Evolutionary conservation across 2,329 filamentous ascomycete genomes (phyloP).

Genomic region (Cryoendolithus antarcticus): DNA sequence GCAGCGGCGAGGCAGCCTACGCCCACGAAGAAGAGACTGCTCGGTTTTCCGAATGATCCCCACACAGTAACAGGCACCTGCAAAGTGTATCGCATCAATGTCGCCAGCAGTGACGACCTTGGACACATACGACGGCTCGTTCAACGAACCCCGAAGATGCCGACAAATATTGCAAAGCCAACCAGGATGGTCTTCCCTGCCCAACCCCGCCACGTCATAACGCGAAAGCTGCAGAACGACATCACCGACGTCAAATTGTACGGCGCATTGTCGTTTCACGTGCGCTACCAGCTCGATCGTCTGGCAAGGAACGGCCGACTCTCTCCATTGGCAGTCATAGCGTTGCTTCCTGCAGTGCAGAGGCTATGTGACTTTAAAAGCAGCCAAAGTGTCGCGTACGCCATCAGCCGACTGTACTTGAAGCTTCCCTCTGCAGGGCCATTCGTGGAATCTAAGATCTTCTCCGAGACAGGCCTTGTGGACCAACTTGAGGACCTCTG

Average conservation of each 20-base stretch:
- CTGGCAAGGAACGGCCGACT: conserved; percentile 53
- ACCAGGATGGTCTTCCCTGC: conserved; percentile 9
- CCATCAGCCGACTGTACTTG: conserved; percentile 41
- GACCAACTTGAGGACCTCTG: conserved; percentile 24
- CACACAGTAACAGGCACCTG: conserved; percentile 32
- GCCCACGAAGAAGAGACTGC: conserved; percentile 20
- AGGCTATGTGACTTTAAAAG: conserved; percentile 17
- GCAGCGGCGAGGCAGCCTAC: conserved; percentile 5
- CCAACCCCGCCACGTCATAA: conserved; percentile 2
- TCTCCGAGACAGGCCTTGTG: conserved; percentile 31
- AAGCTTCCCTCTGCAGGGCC: conserved; percentile 45
- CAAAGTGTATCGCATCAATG: conserved; percentile 36
- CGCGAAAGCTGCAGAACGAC: conserved; percentile 21
- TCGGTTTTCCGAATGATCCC: conserved; percentile 26
- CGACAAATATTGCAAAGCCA: conserved; percentile 17
- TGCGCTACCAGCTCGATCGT: conserved; percentile 51
- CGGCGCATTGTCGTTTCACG: conserved; percentile 35
- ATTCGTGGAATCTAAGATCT: conserved; percentile 27
- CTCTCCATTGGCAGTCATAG: conserved; percentile 39
- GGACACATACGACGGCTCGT: conserved; percentile 14
- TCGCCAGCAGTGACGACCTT: conserved; percentile 17
- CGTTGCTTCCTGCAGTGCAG: conserved; percentile 36
- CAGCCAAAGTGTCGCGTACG: conserved; percentile 22
- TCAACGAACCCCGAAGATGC: conserved; percentile 17
- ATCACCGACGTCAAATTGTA: conserved; percentile 19